A percentile compares a stretch with the other conserved stretches of the same genome.
These are phyloP conservation scores for Postia placenta DNA, from an alignment of 768 basidiomycete genomes.

Conservation along the genomic window DNA sequence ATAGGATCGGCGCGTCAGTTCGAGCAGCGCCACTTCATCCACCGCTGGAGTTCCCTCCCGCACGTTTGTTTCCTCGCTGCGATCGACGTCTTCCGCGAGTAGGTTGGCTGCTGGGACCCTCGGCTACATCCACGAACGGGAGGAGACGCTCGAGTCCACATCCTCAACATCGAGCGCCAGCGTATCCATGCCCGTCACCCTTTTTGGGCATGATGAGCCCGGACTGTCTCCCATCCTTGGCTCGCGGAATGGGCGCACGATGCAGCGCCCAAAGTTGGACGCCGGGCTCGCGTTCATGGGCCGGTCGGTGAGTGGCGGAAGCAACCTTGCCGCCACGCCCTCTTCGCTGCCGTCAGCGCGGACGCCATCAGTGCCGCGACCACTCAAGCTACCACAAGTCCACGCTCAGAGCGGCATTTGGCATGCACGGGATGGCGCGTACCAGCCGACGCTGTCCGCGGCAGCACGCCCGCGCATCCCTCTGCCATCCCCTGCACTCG, in stretches of 20 bases:
- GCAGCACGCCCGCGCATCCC: slow-evolving; percentile 4
- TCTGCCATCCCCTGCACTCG: not conserved
- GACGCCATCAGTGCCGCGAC: not conserved
- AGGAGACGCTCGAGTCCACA: slow-evolving; percentile 15
- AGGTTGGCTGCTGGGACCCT: slow-evolving; percentile 3
- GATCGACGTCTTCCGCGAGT: slow-evolving; percentile 10
- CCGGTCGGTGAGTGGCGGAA: not conserved
- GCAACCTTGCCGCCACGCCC: not conserved
- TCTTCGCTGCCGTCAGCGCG: not conserved
- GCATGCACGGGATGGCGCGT: not conserved
- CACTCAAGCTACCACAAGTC: not conserved
- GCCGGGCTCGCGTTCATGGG: too few species aligned
- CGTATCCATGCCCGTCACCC: slow-evolving; percentile 19
- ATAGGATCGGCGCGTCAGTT: slow-evolving; percentile 5
- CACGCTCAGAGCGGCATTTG: not conserved
- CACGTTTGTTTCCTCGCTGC: slow-evolving; percentile 12
- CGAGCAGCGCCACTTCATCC: slow-evolving; percentile 11
- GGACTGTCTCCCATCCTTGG: too few species aligned
- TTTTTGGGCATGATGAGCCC: too few species aligned
- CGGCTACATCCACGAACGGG: slow-evolving; percentile 15
- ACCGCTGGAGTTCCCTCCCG: slow-evolving; percentile 10
- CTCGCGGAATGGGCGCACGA: too few species aligned
- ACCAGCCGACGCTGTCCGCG: not conserved
- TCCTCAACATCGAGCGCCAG: slow-evolving; percentile 20
- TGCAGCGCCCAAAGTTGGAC: too few species aligned